Percentiles rank a stretch among this genome's conserved stretches.
These are phyloP conservation scores for Fomitopsis palustris DNA, from an alignment of 1,284 basidiomycete genomes.

Conservation along the genomic window DNA sequence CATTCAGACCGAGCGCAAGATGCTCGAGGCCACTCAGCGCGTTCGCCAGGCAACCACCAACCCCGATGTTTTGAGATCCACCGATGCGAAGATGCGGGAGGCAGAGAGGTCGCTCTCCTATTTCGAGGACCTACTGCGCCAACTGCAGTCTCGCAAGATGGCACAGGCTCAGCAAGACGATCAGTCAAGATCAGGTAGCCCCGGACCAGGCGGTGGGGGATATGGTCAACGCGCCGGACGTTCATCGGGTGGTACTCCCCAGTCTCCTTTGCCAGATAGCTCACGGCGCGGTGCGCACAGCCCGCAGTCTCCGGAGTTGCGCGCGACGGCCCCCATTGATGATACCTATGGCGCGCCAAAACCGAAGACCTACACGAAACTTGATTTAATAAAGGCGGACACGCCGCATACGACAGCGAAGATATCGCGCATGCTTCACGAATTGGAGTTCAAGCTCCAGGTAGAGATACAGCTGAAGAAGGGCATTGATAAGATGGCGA, in stretches of 20 bases:
- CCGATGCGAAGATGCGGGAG: constrained; percentile 87
- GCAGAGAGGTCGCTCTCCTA: constrained; percentile 83
- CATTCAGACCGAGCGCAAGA: constrained; percentile 90
- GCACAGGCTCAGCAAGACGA: constrained; percentile 55
- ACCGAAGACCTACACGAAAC: constrained; percentile 67
- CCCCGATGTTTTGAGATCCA: constrained; percentile 79
- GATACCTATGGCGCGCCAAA: constrained; percentile 39
- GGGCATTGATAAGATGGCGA: constrained; percentile 99
- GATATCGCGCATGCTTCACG: constrained; percentile 97
- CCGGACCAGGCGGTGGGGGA: constrained; percentile 31
- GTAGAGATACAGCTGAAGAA: constrained; percentile 98
- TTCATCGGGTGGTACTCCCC: constrained; percentile 34
- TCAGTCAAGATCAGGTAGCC: constrained; percentile 45
- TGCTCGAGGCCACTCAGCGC: constrained; percentile 82
- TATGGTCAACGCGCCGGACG: constrained; percentile 27
- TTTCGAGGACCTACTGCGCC: constrained; percentile 83
- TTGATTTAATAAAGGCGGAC: constrained; percentile 97
- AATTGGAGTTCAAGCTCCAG: constrained; percentile 98
- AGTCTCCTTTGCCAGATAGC: constrained; percentile 38
- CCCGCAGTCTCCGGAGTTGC: constrained; percentile 39
- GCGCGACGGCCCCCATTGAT: constrained; percentile 30
- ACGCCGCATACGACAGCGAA: constrained; percentile 95
- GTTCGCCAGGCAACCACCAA: constrained; percentile 83
- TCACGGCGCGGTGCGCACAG: constrained; percentile 36
- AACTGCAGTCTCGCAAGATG: constrained; percentile 76